phyloP scores from a whole-genome alignment of 495 filamentous ascomycete genomes.

The Cercophora sp. region DNA sequence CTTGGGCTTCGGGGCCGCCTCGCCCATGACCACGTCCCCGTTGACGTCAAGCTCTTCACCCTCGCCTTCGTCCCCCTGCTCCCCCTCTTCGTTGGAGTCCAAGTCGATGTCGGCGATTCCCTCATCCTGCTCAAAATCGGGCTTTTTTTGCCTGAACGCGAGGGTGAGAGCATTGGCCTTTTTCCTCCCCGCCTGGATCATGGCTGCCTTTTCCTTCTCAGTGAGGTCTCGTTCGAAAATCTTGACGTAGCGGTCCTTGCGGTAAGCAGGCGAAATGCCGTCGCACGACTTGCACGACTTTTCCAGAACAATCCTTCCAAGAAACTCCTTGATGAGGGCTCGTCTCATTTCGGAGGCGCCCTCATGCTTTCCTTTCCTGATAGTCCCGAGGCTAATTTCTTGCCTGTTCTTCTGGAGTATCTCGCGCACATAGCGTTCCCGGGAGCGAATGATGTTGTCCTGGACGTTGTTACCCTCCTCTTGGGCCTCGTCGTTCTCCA shows the following conservation, averaged over 20 bases:
- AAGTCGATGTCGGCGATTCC: constrained; percentile 64
- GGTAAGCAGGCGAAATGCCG: constrained; percentile 70
- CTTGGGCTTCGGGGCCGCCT: constrained; percentile 30
- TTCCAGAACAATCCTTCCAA: constrained; percentile 58
- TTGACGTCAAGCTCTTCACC: constrained; percentile 51
- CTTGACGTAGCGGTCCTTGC: constrained; percentile 83
- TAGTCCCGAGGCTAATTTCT: constrained; percentile 46
- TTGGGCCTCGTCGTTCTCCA: constrained; percentile 25
- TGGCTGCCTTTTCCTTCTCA: constrained; percentile 66
- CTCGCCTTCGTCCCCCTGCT: constrained; percentile 43
- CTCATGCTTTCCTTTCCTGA: constrained; percentile 69
- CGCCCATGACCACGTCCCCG: constrained; percentile 50
- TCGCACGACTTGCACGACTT: constrained; percentile 71
- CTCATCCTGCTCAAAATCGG: constrained; percentile 51
- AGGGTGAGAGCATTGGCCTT: constrained; percentile 56
- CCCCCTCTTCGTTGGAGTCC: constrained; percentile 44
- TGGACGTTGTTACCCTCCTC: constrained; percentile 26
- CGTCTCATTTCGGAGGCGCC: constrained; percentile 72
- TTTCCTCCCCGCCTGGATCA: constrained; percentile 65
- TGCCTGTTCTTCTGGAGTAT: constrained; percentile 54
- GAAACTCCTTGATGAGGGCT: constrained; percentile 71
- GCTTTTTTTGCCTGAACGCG: constrained; percentile 32
- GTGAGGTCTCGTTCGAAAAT: constrained; percentile 82
- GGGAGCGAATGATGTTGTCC: constrained; percentile 54
- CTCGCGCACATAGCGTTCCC: constrained; percentile 66